Percentiles rank a stretch among this genome's conserved stretches.
These are phyloP conservation scores for Venturia carpophila DNA, from an alignment of 2,329 filamentous ascomycete genomes.

Conservation along the genomic window DNA sequence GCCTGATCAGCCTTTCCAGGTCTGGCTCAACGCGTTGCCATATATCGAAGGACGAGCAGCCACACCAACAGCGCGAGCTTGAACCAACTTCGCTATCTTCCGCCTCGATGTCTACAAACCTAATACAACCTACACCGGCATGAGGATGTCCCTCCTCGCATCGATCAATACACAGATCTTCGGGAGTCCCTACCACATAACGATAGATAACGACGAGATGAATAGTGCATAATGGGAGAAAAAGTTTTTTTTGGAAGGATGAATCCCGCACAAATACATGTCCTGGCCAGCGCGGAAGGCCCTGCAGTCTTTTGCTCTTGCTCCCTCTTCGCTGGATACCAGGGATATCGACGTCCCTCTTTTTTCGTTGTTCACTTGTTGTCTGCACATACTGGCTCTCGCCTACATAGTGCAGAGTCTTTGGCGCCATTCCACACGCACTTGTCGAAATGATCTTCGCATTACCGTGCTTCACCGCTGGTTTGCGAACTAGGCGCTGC, in stretches of 20 bases:
- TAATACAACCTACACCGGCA: background rate
- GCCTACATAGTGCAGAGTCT: background rate
- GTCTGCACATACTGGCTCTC: background rate
- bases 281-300: background rate
- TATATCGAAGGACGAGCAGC: slow-evolving; percentile 18
- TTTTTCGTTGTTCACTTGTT: background rate
- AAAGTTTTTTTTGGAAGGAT: background rate
- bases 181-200: background rate
- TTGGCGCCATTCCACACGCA: too few relatives aligned
- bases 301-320: background rate
- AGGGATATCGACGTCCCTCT: background rate
- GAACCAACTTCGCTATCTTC: background rate
- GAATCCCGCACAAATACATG: background rate
- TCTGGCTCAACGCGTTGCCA: slow-evolving; percentile 18
- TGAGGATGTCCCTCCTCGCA: background rate
- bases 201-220: background rate
- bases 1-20: slow-evolving; percentile 15
- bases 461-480: too few relatives aligned
- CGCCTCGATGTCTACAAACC: background rate
- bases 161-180: background rate
- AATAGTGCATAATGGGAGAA: background rate
- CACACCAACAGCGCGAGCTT: slow-evolving; percentile 4
- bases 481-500: too few relatives aligned
- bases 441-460: too few relatives aligned
- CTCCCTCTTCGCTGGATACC: background rate